Evolutionary conservation across 352 stramenopile genomes (phyloP), one percentile per base, ranked within the genome.

Genomic region (Phytophthora brassicae): DNA sequence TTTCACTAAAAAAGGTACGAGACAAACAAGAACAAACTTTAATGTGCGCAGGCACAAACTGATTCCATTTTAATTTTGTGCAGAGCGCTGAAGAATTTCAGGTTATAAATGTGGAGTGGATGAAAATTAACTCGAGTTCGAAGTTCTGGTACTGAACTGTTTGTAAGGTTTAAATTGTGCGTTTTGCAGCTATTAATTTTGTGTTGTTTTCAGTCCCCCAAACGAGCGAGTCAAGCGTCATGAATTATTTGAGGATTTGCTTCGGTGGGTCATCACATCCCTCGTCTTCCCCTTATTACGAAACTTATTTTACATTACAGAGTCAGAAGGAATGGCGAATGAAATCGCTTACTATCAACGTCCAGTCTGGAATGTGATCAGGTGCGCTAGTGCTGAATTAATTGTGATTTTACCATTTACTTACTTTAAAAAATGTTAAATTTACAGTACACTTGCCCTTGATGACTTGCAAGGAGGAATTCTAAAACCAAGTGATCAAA

Each of bases 271-370:
- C 1, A 54, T 77, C 12, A 71, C 55, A 7, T 62, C 56, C 2
- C 39, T 94, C 7, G 68, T 89, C 0, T 89, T 86, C 20, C 81
- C 85, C 6, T 31, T 90, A 3, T 42, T 94, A 23, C 75, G 73
- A 8, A 81, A 74, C 29, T 56, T 84, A 43, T 92, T 91, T 65
- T 94, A 89, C 63, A 79, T 90, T 48, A 94, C 85, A 1, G 81
- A 91, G 38, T 47, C 63, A 2, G 85, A 94, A 65, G 85, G 83
- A 13, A 74, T 71, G 48, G 79, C 72, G 3, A 89, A 91, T 31
- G 78, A 90, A 11, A 75, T 92, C 8, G 58, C 71, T 6, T 94
- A 74, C 56, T 94, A 86, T 50, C 80, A 86, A 16, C 77, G 81
- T 24, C 66, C 68, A 13, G 74, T 94, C 16, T 94, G 85, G 85